Base-by-base conservation (phyloP, 345 rosid species). In the Moricandia arvensis region DNA sequence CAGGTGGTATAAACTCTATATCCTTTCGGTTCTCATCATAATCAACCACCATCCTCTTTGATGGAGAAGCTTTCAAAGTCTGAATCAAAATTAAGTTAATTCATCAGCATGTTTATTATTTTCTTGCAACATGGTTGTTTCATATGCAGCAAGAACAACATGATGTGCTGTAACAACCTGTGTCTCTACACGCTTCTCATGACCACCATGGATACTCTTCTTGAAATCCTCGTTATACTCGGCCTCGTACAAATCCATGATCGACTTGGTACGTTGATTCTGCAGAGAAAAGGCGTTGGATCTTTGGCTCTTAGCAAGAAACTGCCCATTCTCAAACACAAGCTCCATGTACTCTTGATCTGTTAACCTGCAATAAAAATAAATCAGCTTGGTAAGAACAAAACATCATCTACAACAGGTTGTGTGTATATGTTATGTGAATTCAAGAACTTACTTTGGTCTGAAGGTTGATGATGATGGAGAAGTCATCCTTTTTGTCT, bases 191-290 rank as follows among this genome's bases (percentile, higher is more conserved):
- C 37, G 49, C 59, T 66, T 66, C 30, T 66, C 60, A 64, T 13
- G 35, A 60, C 6, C 38, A 63, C 16, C 37, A 53, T 21, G 60
- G 35, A 43, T 57, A 57, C 29, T 65, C 72, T 77, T 65, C 37
- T 34, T 72, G 63, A 72, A 78, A 37, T 78, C 81, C 34, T 78
- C 81, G 58, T 78, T 66, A 66, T 78, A 78, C 60, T 78, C 81
- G 1, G 0, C 65, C 67, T 67, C 74, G 17, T 78, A 73, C 74
- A 78, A 61, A 53, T 78, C 78, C 65, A 78, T 29, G 70, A 78
- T 72, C 18, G 81, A 35, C 66, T 13, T 49, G 6, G 58, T 78
- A 66, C 77, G 74, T 72, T 11, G 74, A 67, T 73, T 67, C 27
- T 78, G 74, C 3, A 41, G 6, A 59, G 43, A n/a, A 67, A 33